Evolutionary conservation across 2,329 filamentous ascomycete genomes (phyloP).

Genomic region (Coniochaeta hoffmannii): DNA sequence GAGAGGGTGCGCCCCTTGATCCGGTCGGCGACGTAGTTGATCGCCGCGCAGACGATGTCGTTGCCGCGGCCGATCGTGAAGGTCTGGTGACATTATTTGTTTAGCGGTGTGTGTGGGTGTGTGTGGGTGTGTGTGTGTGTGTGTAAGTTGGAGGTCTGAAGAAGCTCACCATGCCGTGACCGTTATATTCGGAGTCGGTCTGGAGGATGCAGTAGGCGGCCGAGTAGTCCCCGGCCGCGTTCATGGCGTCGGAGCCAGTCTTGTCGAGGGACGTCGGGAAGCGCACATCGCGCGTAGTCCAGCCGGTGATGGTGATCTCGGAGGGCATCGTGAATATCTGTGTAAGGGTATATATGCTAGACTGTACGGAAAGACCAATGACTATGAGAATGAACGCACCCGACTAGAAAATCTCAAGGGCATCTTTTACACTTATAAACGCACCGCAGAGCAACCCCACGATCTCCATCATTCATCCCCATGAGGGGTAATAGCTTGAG

Average conservation of each 20-base stretch:
- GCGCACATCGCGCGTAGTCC: constrained; percentile 64
- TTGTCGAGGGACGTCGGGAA: constrained; percentile 92
- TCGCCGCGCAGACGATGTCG: constrained; percentile 83
- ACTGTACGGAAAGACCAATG: not conserved
- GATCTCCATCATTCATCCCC: not conserved
- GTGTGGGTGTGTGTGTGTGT: no score
- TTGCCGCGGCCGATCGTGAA: constrained; percentile 88
- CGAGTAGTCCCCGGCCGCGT: constrained; percentile 86
- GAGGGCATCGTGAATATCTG: constrained; percentile 25
- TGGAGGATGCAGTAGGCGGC: constrained; percentile 88
- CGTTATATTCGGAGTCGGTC: constrained; percentile 64
- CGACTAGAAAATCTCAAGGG: not conserved
- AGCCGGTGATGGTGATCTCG: constrained; percentile 66
- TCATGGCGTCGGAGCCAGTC: constrained; percentile 97
- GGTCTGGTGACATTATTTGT: constrained; percentile 34
- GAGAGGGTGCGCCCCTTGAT: constrained; percentile 69
- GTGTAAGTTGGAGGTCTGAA: no score
- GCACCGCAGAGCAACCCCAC: not conserved
- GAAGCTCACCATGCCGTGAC: constrained; percentile 75
- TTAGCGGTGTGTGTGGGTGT: no score
- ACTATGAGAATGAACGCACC: not conserved
- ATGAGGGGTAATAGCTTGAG: not conserved
- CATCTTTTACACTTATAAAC: constrained; percentile 1
- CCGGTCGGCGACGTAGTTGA: constrained; percentile 68
- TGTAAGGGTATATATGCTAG: not conserved